Conservation (phyloP, 768 basidiomycete genomes). For the Suillus lakei region DNA sequence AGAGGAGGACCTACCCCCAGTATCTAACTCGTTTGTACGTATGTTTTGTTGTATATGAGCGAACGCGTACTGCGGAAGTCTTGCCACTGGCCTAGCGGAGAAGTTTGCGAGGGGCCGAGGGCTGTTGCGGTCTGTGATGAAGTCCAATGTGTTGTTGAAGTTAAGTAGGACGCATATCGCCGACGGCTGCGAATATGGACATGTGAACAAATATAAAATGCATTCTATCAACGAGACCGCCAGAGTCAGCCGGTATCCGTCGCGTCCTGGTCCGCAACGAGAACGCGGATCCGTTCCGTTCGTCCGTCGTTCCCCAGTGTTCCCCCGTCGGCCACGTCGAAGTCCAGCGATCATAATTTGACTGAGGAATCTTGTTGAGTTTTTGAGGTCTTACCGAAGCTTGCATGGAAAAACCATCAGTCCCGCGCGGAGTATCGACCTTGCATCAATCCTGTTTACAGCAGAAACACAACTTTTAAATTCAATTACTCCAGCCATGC, state of each 20-base stretch:
- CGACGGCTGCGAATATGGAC: constrained; percentile 64
- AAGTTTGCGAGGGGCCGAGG: constrained; percentile 69
- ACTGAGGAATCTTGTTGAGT: neutral
- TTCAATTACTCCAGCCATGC: neutral
- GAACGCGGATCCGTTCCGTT: neutral
- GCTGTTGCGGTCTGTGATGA: constrained; percentile 67
- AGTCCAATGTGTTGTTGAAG: constrained; percentile 41
- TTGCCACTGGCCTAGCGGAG: constrained; percentile 53
- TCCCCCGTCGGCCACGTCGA: too few species aligned
- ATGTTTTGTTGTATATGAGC: neutral
- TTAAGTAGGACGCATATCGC: constrained; percentile 37
- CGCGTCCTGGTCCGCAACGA: neutral
- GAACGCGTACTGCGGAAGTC: constrained; percentile 54
- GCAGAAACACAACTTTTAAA: neutral
- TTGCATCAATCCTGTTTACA: neutral
- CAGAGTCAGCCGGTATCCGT: constrained; percentile 48
- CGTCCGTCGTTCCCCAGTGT: neutral
- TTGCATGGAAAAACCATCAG: neutral
- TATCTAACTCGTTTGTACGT: neutral
- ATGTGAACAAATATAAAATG: constrained; percentile 38
- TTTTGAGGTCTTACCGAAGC: neutral
- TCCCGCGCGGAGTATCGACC: neutral
- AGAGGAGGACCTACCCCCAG: neutral
- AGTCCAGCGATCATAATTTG: neutral
- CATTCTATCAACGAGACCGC: constrained; percentile 64